These are phyloP conservation scores for Orbilia ellipsospora DNA, from an alignment of 2,329 filamentous ascomycete genomes.

Conservation along the genomic window DNA sequence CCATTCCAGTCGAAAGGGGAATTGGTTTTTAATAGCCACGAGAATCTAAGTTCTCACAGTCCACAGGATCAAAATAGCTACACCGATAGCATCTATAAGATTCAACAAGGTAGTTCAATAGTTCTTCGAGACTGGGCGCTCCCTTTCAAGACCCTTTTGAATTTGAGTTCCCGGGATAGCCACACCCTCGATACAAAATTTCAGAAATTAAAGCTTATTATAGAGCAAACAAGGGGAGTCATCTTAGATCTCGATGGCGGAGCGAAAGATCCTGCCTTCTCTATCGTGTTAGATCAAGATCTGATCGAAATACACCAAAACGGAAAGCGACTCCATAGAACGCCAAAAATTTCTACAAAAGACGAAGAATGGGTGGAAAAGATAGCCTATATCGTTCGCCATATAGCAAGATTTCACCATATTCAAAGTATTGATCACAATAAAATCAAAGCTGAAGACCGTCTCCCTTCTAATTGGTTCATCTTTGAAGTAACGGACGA, in stretches of 20 bases:
- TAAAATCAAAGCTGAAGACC: too few relatives aligned
- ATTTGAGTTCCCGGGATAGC: neutral
- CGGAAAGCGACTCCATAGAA: neutral
- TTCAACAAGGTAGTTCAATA: neutral
- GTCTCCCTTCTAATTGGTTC: too few relatives aligned
- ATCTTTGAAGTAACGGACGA: too few relatives aligned
- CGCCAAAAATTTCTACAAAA: neutral
- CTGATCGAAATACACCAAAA: constrained; percentile 8
- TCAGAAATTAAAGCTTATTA: neutral
- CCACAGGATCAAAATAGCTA: too few relatives aligned
- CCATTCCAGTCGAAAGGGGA: constrained; percentile 11
- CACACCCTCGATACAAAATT: neutral
- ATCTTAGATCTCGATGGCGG: neutral
- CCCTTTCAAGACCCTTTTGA: neutral
- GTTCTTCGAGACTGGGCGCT: constrained; percentile 17
- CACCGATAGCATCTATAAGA: too few relatives aligned
- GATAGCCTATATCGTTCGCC: too few relatives aligned
- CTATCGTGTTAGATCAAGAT: neutral
- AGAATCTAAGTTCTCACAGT: neutral
- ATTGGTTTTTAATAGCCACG: neutral
- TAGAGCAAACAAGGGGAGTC: constrained; percentile 6
- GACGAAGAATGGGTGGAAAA: neutral
- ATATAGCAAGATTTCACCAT: too few relatives aligned
- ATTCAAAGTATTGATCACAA: too few relatives aligned
- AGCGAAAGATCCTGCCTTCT: neutral